Percentiles rank a stretch among this genome's conserved stretches.
phyloP scores from a whole-genome alignment of 2,329 filamentous ascomycete species.

The Cordyceps cicadae region DNA sequence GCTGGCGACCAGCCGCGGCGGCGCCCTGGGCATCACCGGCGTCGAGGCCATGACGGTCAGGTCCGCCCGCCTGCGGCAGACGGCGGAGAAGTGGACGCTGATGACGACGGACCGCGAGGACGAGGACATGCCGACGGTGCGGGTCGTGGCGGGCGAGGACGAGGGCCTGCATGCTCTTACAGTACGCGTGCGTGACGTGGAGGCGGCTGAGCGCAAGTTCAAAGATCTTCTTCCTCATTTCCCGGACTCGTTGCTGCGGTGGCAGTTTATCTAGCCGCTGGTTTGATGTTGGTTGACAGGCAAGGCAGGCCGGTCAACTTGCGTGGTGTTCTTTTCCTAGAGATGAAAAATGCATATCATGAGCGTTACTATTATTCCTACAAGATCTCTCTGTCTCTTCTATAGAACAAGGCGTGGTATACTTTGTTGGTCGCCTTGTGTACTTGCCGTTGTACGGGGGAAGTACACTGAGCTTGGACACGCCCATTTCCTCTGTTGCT shows the following conservation, averaged over 20 bases:
- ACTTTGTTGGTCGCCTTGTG: background rate
- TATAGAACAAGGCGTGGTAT: too few relatives aligned
- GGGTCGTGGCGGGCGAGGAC: background rate
- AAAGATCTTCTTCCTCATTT: background rate
- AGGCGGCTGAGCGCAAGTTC: background rate
- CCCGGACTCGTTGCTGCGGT: background rate
- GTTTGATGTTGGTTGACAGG: background rate
- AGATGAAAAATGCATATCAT: background rate
- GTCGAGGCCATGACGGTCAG: background rate
- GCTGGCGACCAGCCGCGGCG: background rate
- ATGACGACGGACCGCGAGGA: background rate
- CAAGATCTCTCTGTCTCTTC: background rate
- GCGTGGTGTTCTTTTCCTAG: too few relatives aligned
- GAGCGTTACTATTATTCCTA: background rate
- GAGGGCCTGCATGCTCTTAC: background rate
- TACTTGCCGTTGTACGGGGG: background rate
- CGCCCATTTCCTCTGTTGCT: too few relatives aligned
- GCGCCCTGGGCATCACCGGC: background rate
- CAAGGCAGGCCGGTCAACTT: too few relatives aligned
- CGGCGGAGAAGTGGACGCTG: background rate
- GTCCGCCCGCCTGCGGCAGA: background rate
- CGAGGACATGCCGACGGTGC: conserved; percentile 1
- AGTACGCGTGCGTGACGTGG: background rate
- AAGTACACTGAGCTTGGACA: too few relatives aligned
- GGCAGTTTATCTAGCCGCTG: background rate